Evolutionary conservation across 352 stramenopile species (phyloP).

Genomic region (Globisporangium sylvaticum): DNA sequence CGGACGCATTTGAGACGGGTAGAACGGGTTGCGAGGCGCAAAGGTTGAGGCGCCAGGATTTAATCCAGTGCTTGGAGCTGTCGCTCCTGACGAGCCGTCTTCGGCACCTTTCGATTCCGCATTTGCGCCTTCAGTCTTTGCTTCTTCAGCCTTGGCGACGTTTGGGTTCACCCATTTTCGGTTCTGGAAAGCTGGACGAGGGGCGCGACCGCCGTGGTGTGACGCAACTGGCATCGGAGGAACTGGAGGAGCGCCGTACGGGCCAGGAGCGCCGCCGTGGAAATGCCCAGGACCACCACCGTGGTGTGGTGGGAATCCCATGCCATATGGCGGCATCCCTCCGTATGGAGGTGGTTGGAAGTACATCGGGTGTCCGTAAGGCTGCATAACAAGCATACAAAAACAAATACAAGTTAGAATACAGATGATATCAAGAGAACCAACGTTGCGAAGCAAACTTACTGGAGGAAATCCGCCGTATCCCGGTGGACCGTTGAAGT

Average conservation of each 20-base stretch:
- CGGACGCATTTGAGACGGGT: constrained; percentile 64
- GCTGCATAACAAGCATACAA: constrained; percentile 30
- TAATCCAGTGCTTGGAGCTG: constrained; percentile 14
- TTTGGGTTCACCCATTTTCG: constrained; percentile 85
- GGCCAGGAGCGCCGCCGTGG: constrained; percentile 13
- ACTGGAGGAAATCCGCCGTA: constrained; percentile 63
- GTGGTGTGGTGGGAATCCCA: constrained; percentile 63
- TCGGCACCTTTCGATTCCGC: constrained; percentile 15
- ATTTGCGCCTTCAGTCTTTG: constrained; percentile 14
- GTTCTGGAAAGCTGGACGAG: constrained; percentile 71
- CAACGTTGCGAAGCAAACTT: constrained; percentile 18
- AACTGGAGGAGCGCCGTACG: constrained; percentile 21
- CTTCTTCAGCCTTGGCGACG: constrained; percentile 45
- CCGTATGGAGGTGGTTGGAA: constrained; percentile 68
- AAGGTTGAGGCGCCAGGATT: constrained; percentile 37
- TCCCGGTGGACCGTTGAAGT: constrained; percentile 57
- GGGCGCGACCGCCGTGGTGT: constrained; percentile 24
- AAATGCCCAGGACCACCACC: constrained; percentile 15
- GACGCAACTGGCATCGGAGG: constrained; percentile 10
- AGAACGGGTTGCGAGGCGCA: constrained; percentile 64
- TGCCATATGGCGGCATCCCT: constrained; percentile 66
- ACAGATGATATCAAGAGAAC: not conserved
- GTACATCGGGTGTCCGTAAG: constrained; percentile 62
- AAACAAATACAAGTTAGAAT: constrained; percentile 1
- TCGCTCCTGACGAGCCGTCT: not conserved